Percentiles rank a stretch among this genome's conserved stretches.
These are phyloP conservation scores for Xylaria sp. DNA, from an alignment of 2,329 filamentous ascomycete species.

Conservation along the genomic window DNA sequence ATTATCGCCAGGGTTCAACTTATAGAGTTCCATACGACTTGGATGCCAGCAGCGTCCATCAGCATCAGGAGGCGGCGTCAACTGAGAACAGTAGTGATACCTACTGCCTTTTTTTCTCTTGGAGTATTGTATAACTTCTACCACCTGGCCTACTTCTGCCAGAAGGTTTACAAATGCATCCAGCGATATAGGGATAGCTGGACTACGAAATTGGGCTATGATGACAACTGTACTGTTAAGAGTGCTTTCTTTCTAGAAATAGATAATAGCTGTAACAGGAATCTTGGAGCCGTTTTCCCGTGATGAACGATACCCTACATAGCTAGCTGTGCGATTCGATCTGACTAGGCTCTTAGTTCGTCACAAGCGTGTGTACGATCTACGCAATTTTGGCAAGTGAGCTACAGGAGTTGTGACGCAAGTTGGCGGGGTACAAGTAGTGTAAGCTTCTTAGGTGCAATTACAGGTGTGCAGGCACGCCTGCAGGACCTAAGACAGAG, in stretches of 20 bases:
- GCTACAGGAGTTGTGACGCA: constrained; percentile 14
- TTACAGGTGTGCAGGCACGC: too few species aligned
- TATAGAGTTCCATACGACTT: constrained; percentile 35
- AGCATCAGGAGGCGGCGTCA: constrained; percentile 43
- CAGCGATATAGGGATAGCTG: constrained; percentile 31
- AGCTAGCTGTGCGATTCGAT: neutral
- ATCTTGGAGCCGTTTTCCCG: neutral
- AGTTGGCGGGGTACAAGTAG: neutral
- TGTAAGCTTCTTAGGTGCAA: neutral
- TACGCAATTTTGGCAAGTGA: neutral
- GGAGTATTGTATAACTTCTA: constrained; percentile 41
- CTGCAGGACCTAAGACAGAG: neutral
- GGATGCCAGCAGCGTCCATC: constrained; percentile 37
- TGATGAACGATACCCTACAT: neutral
- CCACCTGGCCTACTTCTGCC: constrained; percentile 29
- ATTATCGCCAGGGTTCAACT: constrained; percentile 21
- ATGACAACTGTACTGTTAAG: constrained; percentile 33
- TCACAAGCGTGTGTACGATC: neutral
- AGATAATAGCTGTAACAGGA: constrained; percentile 24
- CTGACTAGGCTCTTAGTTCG: neutral
- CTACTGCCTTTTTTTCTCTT: constrained; percentile 27
- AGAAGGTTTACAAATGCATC: constrained; percentile 31
- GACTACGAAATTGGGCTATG: constrained; percentile 33
- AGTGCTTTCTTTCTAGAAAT: constrained; percentile 25
- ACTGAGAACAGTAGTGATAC: constrained; percentile 35